Evolutionary conservation across 352 stramenopile genomes (phyloP), one percentile per base, ranked within the genome.

Genomic region (Halophytophthora batemanensis): DNA sequence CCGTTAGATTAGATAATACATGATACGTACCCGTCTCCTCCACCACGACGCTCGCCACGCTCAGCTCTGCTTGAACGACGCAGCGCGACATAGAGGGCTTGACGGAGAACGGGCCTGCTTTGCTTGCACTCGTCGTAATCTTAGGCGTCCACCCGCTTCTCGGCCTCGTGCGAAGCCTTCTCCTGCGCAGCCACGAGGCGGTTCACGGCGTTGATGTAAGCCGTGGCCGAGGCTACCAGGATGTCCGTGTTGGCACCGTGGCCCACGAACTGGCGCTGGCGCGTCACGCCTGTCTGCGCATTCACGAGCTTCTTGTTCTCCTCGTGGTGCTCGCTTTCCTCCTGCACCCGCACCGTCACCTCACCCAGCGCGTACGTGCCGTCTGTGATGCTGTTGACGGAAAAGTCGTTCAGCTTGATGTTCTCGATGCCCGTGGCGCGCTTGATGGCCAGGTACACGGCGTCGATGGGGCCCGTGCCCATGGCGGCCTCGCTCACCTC

Each of bases 161-260:
- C 57, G 61, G 52, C 45, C 15, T 53, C 51, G 31, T 41, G 41
- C 55, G 66, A 64, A 13, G 50, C 33, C 21, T 71, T 57, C 23
- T 66, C 50, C 53, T 91, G 85, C 8, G 81, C 77, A 1, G 77
- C 86, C 51, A 95, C 65, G 55, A 93, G 65, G 50, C 86, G 83
- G 70, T 96, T 96, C 19, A 95, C 74, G 13, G 86, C 86, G 59
- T 91, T 93, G 37, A 96, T 73, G 59, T 96, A 96, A 2, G 86
- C 86, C 18, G 85, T 95, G 34, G 87, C 87, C 1, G 82, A 93
- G 2, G 86, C 83, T 15, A 96, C 86, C 25, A 96, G 64, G 48
- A 96, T 96, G 62, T 96, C 86, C 29, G 80, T 93, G 74, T 96
- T 93, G 29, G 86, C 86, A 38, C 86, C 86, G 64, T 95, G 83